Evolutionary conservation across 2,329 filamentous ascomycete genomes (phyloP).

Genomic region (Raffaelea arxii): DNA sequence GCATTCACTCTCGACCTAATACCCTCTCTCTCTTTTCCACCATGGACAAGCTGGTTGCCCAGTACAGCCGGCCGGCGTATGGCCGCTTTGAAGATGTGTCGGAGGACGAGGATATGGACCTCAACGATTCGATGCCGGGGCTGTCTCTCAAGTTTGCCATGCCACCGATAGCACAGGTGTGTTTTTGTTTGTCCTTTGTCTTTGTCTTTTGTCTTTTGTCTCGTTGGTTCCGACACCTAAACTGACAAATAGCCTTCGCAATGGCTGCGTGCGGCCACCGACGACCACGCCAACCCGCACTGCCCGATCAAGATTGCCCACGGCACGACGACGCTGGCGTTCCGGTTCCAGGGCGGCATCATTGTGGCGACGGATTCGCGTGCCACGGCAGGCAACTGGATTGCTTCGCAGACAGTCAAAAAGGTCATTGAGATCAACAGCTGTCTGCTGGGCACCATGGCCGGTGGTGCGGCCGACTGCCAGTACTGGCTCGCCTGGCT

Average conservation of each 20-base stretch:
- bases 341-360: constrained; percentile 96
- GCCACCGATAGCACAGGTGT: constrained; percentile 82
- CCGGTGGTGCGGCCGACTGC: constrained; percentile 95
- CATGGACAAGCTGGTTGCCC: constrained; percentile 91
- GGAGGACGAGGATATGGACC: constrained; percentile 65
- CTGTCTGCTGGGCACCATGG: constrained; percentile 92
- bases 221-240: neutral
- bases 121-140: constrained; percentile 59
- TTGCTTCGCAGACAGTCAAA: constrained; percentile 98
- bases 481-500: constrained; percentile 99
- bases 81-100: constrained; percentile 61
- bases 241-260: constrained; percentile 58
- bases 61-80: constrained; percentile 74
- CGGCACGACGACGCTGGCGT: constrained; percentile 94
- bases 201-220: neutral
- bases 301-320: constrained; percentile 99
- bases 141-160: constrained; percentile 91
- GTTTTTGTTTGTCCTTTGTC: constrained; percentile 19
- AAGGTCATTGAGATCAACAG: constrained; percentile 99
- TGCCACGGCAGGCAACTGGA: constrained; percentile 97
- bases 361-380: constrained; percentile 97
- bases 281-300: constrained; percentile 92
- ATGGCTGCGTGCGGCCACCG: constrained; percentile 93
- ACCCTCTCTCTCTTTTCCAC: neutral
- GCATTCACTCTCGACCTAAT: neutral